Percentiles rank a stretch among this genome's conserved stretches.
phyloP scores from a whole-genome alignment of 345 rosid genomes.

The Isatis tinctoria region DNA sequence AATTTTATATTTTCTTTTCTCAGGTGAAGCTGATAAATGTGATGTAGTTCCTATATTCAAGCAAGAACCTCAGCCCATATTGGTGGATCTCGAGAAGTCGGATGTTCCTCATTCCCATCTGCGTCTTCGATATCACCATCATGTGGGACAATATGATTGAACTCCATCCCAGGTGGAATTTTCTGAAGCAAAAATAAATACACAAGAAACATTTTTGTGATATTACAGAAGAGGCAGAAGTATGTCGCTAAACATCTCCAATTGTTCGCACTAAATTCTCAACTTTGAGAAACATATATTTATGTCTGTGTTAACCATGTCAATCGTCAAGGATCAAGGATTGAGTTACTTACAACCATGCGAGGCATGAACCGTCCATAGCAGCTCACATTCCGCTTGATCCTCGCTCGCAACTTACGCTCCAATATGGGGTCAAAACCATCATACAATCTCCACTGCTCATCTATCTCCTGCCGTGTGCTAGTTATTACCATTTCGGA shows the following conservation, averaged over 20 bases:
- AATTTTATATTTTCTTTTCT: not conserved
- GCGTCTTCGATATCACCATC: conserved; percentile 89
- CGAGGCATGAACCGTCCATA: conserved; percentile 98
- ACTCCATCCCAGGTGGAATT: conserved; percentile 99
- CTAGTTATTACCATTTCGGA: conserved; percentile 97
- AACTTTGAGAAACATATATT: not conserved
- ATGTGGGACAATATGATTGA: conserved; percentile 87
- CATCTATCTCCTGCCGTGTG: conserved; percentile 92
- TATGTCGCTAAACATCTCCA: not conserved
- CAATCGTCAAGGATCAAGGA: not conserved
- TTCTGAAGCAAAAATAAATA: conserved; percentile 40
- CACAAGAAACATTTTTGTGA: not conserved
- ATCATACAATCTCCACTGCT: conserved; percentile 97
- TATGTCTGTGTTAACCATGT: not conserved
- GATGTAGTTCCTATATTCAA: conserved; percentile 7
- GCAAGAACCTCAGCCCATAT: conserved; percentile 86
- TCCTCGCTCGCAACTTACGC: conserved; percentile 90
- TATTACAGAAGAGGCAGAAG: not conserved
- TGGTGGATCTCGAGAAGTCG: conserved; percentile 77
- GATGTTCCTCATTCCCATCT: conserved; percentile 90
- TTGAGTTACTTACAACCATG: conserved; percentile 74
- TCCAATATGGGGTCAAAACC: conserved; percentile 95
- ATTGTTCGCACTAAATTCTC: not conserved
- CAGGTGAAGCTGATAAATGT: not conserved
- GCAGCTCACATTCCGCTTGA: conserved; percentile 92